A percentile compares a stretch with the other conserved stretches of the same genome.
phyloP scores from a whole-genome alignment of 2,329 filamentous ascomycete species.

The Aspergillus fructus region DNA sequence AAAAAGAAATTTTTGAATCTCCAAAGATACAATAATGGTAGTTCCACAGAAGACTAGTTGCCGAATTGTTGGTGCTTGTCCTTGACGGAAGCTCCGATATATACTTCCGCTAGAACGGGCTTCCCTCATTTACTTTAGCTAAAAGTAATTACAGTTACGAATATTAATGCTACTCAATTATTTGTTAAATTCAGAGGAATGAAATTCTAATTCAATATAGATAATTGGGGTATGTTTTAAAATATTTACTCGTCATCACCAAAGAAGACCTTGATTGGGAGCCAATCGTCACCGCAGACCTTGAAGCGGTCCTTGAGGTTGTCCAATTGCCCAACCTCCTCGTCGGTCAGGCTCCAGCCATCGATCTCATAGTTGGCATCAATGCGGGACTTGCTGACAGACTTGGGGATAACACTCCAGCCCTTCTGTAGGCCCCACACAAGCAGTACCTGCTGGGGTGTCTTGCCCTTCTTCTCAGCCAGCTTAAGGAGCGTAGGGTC shows the following conservation, averaged over 20 bases:
- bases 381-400: constrained; percentile 70
- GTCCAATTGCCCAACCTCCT: constrained; percentile 69
- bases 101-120: neutral
- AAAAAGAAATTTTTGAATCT: neutral
- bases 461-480: constrained; percentile 57
- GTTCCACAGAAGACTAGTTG: too few relatives aligned
- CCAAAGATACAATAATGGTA: too few relatives aligned
- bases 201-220: neutral
- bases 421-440: constrained; percentile 79
- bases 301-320: constrained; percentile 75
- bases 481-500: constrained; percentile 53
- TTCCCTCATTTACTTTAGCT: too few relatives aligned
- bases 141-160: too few relatives aligned
- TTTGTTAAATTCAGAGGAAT: neutral
- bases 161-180: neutral
- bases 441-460: constrained; percentile 54
- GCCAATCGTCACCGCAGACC: constrained; percentile 72
- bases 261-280: constrained; percentile 76
- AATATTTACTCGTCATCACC: constrained; percentile 70
- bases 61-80: neutral
- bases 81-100: neutral
- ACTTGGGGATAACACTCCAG: constrained; percentile 84
- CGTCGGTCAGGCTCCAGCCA: constrained; percentile 69
- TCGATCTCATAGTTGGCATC: constrained; percentile 74
- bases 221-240: constrained; percentile 4